Percentiles rank a stretch among this genome's conserved stretches.
Evolutionary conservation across 2,329 filamentous ascomycete genomes (phyloP).

Genomic region (Gyromitra esculenta): DNA sequence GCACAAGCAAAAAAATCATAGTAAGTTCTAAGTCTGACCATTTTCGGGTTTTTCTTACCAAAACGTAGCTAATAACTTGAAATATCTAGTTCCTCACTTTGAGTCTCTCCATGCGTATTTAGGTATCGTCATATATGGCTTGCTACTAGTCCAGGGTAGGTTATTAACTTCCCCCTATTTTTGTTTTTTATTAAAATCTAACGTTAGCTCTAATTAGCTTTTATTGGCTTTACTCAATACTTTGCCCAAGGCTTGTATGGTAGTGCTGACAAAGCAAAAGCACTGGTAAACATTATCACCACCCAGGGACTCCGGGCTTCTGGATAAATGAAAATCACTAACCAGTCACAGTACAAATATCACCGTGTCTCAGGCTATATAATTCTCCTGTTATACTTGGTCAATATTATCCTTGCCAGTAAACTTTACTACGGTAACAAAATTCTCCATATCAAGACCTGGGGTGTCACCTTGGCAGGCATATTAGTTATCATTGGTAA

Average conservation of each 20-base stretch:
- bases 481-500: slow-evolving; percentile 69
- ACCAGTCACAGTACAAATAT: slow-evolving; percentile 74
- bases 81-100: slow-evolving; percentile 71
- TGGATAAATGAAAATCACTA: background rate
- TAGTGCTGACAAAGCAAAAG: slow-evolving; percentile 79
- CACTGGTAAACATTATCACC: slow-evolving; percentile 61
- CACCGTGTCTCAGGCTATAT: slow-evolving; percentile 82
- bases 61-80: background rate
- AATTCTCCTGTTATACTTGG: slow-evolving; percentile 74
- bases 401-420: slow-evolving; percentile 78
- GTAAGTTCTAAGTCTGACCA: slow-evolving; percentile 18
- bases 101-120: slow-evolving; percentile 82
- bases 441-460: slow-evolving; percentile 76
- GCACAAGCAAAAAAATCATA: slow-evolving; percentile 77
- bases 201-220: slow-evolving; percentile 20
- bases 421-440: slow-evolving; percentile 77
- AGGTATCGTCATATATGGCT: slow-evolving; percentile 77
- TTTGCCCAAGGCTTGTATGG: slow-evolving; percentile 79
- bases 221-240: slow-evolving; percentile 85
- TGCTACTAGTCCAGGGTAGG: slow-evolving; percentile 75
- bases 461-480: slow-evolving; percentile 75
- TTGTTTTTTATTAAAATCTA: background rate
- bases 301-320: background rate
- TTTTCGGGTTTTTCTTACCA: background rate
- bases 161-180: background rate